Evolutionary conservation across 768 basidiomycete genomes (phyloP).

Genomic region (Daedalea quercina): DNA sequence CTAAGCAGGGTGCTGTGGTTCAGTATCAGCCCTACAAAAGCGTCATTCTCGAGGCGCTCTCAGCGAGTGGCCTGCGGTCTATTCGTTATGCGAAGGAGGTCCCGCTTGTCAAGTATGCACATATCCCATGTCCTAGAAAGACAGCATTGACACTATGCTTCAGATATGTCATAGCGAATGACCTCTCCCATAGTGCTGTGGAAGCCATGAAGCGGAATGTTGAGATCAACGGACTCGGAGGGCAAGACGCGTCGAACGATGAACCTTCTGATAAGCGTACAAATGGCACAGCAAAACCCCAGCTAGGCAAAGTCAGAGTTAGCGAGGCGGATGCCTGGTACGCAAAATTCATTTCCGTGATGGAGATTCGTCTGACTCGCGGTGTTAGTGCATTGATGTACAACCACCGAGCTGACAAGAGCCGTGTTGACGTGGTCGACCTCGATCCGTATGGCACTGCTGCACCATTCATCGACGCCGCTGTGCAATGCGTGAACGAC

Average conservation of each 20-base stretch:
- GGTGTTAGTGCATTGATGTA: conserved; percentile 81
- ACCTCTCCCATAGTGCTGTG: conserved; percentile 76
- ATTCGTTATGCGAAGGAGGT: conserved; percentile 99
- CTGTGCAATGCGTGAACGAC: conserved; percentile 82
- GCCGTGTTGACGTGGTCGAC: conserved; percentile 90
- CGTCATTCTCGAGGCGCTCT: conserved; percentile 85
- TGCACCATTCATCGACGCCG: conserved; percentile 92
- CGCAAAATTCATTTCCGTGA: not conserved
- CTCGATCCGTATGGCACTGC: conserved; percentile 98
- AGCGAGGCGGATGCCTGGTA: conserved; percentile 96
- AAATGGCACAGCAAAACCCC: conserved; percentile 7
- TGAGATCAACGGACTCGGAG: conserved; percentile 67
- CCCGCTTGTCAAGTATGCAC: conserved; percentile 72
- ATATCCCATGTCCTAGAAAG: not conserved
- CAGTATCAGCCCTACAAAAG: conserved; percentile 60
- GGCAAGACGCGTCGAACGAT: conserved; percentile 10
- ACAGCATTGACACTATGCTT: not conserved
- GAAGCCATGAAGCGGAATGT: conserved; percentile 86
- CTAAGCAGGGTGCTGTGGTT: not conserved
- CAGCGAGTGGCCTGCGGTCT: conserved; percentile 91
- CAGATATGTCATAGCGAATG: conserved; percentile 93
- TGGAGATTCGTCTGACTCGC: not conserved
- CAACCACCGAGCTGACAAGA: conserved; percentile 64
- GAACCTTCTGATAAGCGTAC: conserved; percentile 1
- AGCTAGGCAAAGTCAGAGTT: conserved; percentile 57